Evolutionary conservation across 2,329 filamentous ascomycete species (phyloP), one percentile per base, ranked within the genome.

Genomic region (Orbilia javanica): DNA sequence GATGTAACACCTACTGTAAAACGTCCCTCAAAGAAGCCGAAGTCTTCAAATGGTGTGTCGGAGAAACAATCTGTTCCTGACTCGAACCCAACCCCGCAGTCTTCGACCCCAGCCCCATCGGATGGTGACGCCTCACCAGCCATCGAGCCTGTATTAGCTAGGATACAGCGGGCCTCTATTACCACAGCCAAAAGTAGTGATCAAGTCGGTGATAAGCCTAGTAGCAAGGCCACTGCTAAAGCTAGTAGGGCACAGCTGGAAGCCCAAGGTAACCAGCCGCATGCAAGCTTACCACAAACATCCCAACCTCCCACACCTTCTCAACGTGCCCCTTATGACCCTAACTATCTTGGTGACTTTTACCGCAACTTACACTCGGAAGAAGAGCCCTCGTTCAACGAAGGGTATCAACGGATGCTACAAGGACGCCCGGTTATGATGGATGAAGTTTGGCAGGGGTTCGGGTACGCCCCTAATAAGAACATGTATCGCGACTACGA

Each of bases 1-100:
- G 55, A 60, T 60, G 18, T 60, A 6, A 60, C 55, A 2, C 55
- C 55, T 8, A 60, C 55, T 11, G 55, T 60, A 11, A 60, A 60
- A 18, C 55, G 55, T 5, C 55, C 55, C 6, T 60, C 55, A 8
- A 60, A 60, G 15, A 60, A 42, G n/a, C 55, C 34, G 13, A 60
- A 60, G 4, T 13, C 55, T 10, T 60, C 55, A 8, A n/a, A n/a
- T 4, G 31, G 42, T 7, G 34, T 10, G 13, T n/a, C 20, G 20
- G 55, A 42, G 34, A 60, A 60, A 42, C 31, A 42, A n/a, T 42
- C 55, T 13, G 34, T 27, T 13, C 13, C 55, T 0, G 55, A 60
- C 13, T 11, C 52, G n/a, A 22, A 34, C 20, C 7, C 55, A n/a
- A 42, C 34, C 7, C 20, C 34, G 20, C 31, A 39, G 10, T 42